Conservation (phyloP, 306 rosid species). For the Psophocarpus tetragonolobus region DNA sequence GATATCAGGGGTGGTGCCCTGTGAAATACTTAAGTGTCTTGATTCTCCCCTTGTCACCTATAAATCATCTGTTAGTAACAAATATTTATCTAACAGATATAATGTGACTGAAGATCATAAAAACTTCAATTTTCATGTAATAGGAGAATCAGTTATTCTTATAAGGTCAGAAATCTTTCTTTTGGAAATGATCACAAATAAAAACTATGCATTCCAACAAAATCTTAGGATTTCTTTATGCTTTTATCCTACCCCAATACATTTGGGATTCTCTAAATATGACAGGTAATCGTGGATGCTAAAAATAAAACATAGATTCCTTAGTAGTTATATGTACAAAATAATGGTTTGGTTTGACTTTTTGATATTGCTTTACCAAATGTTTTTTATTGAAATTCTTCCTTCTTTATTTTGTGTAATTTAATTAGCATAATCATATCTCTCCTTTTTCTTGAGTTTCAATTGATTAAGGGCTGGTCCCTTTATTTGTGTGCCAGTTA, state of each 20-base stretch:
- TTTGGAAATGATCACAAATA: conserved; percentile 4
- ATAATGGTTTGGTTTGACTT: neutral
- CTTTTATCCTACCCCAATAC: neutral
- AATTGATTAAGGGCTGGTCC: neutral
- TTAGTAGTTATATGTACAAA: neutral
- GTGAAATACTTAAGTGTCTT: too few species aligned
- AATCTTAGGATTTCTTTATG: neutral
- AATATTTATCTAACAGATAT: neutral
- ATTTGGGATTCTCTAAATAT: neutral
- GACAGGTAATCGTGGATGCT: neutral
- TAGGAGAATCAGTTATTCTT: neutral
- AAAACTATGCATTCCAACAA: neutral
- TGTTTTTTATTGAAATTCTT: neutral
- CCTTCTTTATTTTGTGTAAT: neutral
- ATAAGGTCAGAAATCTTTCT: neutral
- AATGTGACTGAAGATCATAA: neutral
- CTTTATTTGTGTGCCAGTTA: neutral
- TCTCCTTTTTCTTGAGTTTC: neutral
- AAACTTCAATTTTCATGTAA: neutral
- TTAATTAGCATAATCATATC: neutral
- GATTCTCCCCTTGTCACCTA: too few species aligned
- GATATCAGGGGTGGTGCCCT: too few species aligned
- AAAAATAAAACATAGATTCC: neutral
- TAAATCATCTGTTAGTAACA: neutral
- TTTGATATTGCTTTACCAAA: neutral